These are phyloP conservation scores for Microsporum ferrugineum DNA, from an alignment of 2,329 filamentous ascomycete species.

Conservation along the genomic window DNA sequence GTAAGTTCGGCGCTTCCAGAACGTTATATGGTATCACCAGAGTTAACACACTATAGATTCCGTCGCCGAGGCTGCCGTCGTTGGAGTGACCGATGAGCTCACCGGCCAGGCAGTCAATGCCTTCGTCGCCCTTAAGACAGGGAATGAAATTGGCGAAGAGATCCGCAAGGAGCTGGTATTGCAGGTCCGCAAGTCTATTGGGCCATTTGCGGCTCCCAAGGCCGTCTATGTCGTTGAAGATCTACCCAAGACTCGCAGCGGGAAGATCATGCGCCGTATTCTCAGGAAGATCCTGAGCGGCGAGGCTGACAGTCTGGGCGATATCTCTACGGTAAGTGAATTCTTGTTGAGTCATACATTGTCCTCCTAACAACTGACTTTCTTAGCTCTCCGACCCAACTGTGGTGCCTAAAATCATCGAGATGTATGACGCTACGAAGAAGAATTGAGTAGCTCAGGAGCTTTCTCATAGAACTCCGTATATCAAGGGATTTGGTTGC, in stretches of 20 bases:
- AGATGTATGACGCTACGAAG: constrained; percentile 52
- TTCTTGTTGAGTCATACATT: not conserved
- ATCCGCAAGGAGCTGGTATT: constrained; percentile 87
- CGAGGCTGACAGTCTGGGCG: constrained; percentile 92
- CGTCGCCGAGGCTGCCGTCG: constrained; percentile 89
- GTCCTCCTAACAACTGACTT: not conserved
- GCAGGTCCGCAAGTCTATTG: constrained; percentile 94
- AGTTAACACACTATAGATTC: constrained; percentile 37
- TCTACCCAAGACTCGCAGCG: constrained; percentile 90
- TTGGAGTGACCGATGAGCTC: constrained; percentile 84
- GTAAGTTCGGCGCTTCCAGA: constrained; percentile 28
- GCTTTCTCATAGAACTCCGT: not conserved
- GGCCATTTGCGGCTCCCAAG: constrained; percentile 93
- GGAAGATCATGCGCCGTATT: constrained; percentile 98
- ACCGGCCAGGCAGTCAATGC: constrained; percentile 96
- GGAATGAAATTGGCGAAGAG: constrained; percentile 50
- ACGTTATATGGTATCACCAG: not conserved
- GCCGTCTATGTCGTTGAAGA: constrained; percentile 83
- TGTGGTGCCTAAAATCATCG: constrained; percentile 83
- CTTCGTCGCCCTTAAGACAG: constrained; percentile 86
- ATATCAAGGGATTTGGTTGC: not conserved
- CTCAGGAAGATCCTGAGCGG: constrained; percentile 93
- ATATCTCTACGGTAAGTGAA: constrained; percentile 69
- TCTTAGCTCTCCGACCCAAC: constrained; percentile 71
- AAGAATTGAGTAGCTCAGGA: constrained; percentile 15